These are phyloP conservation scores for Psilocybe subaeruginosa DNA, from an alignment of 768 basidiomycete species.

Conservation along the genomic window DNA sequence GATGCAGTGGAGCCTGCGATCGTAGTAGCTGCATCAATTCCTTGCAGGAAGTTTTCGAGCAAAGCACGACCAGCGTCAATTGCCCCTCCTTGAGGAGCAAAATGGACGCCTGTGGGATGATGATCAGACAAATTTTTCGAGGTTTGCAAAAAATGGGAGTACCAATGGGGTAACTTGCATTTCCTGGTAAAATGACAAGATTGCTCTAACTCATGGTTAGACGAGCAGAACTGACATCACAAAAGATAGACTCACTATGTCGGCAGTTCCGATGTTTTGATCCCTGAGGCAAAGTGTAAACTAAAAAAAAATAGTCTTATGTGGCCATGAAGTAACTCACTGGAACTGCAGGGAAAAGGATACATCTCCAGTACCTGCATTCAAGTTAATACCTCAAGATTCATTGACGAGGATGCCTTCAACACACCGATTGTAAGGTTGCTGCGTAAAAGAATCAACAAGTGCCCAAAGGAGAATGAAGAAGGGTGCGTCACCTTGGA, in stretches of 20 bases:
- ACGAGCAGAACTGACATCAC: neutral
- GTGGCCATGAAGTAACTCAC: constrained; percentile 30
- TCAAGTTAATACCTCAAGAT: constrained; percentile 25
- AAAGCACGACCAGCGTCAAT: constrained; percentile 54
- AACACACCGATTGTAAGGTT: constrained; percentile 46
- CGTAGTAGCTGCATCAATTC: constrained; percentile 52
- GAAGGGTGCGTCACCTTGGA: constrained; percentile 48
- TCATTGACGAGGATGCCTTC: neutral
- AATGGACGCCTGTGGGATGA: constrained; percentile 54
- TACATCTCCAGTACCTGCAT: constrained; percentile 62
- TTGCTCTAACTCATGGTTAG: constrained; percentile 39
- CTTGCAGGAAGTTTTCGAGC: constrained; percentile 73
- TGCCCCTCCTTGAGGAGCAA: constrained; percentile 57
- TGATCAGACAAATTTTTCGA: neutral
- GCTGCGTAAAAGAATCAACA: constrained; percentile 21
- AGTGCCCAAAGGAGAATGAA: neutral
- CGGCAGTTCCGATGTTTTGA: constrained; percentile 59
- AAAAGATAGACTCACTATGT: constrained; percentile 42
- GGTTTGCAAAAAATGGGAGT: neutral
- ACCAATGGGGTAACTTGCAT: constrained; percentile 58
- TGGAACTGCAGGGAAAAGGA: constrained; percentile 61
- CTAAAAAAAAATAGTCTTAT: neutral
- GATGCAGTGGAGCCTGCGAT: constrained; percentile 60
- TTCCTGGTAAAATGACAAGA: constrained; percentile 63
- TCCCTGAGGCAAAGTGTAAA: constrained; percentile 30